Evolutionary conservation across 768 basidiomycete genomes (phyloP), one percentile per base, ranked within the genome.

Genomic region (Coprinopsis sp.): DNA sequence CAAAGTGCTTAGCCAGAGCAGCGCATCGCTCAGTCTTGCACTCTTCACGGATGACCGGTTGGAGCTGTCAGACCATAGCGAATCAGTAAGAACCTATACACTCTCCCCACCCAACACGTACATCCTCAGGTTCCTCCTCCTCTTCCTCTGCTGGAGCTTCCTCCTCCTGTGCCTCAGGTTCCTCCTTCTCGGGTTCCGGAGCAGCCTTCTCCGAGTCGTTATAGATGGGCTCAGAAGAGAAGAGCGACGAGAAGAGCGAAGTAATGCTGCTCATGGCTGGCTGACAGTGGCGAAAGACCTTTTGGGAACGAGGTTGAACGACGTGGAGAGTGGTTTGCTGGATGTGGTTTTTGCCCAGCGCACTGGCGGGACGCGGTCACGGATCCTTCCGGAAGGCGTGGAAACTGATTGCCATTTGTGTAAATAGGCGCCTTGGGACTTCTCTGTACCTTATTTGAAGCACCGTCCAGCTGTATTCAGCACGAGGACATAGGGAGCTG

Each of bases 41-140:
- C 55, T 89, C 85, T 34, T 90, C 88, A 46, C 84, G 77, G 49
- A 95, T 66, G 29, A 61, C 64, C 22, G 91, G 90, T 23, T 86
- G 78, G 19, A 71, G 36, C 91, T 95, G 36, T 24, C 14, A 29
- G 0, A 40, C 46, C n/a, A 41, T 3, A 36, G 38, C 27, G 30
- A 51, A 6, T 27, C 10, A 38, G 38, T 54, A n/a, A 31, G 8
- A 31, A 31, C 29, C 8, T 31, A 31, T 8, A 31, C 8, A 8
- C 8, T 8, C n/a, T 31, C n/a, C 8, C 8, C 8, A 31, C 29
- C 8, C 8, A 36, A 8, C 30, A 79, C 86, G 61, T 57, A 93
- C 90, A 62, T 93, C 91, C 65, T 91, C 88, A 12, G 89, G 88
- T 53, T 90, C 82, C 51, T 79, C 81, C 63, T 65, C 75, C 49